Base-by-base conservation (phyloP, 164 flowering plant genomes). In the Stephania yunnanensis region DNA sequence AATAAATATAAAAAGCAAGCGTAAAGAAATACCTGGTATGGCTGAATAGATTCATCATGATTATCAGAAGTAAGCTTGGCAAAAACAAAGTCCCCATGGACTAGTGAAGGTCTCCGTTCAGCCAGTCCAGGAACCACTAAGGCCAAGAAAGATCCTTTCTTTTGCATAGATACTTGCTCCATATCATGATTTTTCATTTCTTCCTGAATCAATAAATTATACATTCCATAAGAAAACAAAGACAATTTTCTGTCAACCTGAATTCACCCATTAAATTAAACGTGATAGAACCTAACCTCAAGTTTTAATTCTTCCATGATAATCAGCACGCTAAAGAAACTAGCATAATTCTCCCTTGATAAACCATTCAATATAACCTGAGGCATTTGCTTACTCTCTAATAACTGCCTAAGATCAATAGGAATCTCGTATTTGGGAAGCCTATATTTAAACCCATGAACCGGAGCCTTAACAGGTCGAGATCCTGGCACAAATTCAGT, bases 41-140 rank as follows among this genome's bases (percentile, higher is more conserved):
- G 70, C 44, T 25, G 66, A 61, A 55, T 11, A 36, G 42, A 46
- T 25, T 81, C 82, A 78, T 78, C 72, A 70, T 75, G 66, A 77
- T 61, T 53, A 10, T 73, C 77, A 74, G 76, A 61, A 30, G 85
- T 82, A 75, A 80, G 85, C 80, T 78, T 89, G 15, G 83, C 97
- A 83, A 83, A 84, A 71, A 96, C 80, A 78, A 7, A 75, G 83
- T 96, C 99, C 12, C 96, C 92, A 80, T 64, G 70, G 36, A 94
- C 92, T 84, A 96, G 88, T 45, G 99, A 96, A 58, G 99, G 99
- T 74, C 99, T 89, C 80, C 80, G 90, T 82, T 94, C 99, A 65
- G 99, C 99, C 69, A 96, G 84, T 46, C 97, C 98, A 19, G 92
- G 98, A 67, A 96, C 97, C 80, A 84, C 90, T 44, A 96, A 95